Evolutionary conservation across 2,329 filamentous ascomycete genomes (phyloP).

Genomic region (Neonectria punicea): DNA sequence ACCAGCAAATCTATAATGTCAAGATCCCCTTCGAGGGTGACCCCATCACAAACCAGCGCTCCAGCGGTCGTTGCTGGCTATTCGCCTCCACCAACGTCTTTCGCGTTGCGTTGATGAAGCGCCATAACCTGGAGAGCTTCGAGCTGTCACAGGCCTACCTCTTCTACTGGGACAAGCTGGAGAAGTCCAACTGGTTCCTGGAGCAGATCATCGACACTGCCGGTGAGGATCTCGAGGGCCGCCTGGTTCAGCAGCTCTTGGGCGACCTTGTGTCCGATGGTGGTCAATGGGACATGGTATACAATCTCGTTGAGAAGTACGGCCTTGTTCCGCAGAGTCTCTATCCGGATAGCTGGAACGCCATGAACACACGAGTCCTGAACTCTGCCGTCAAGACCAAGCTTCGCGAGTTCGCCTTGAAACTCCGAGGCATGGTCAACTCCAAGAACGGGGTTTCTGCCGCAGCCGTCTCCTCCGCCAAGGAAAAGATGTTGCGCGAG

Average conservation of each 20-base stretch:
- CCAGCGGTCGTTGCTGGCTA: constrained; percentile 88
- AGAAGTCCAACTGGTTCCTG: constrained; percentile 91
- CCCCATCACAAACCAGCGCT: constrained; percentile 86
- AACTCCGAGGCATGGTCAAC: constrained; percentile 68
- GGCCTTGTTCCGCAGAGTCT: constrained; percentile 85
- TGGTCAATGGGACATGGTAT: constrained; percentile 93
- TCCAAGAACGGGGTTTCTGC: constrained; percentile 45
- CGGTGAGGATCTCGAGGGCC: constrained; percentile 74
- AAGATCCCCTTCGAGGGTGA: constrained; percentile 83
- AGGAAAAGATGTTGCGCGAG: constrained; percentile 81
- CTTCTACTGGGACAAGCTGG: constrained; percentile 94
- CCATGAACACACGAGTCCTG: constrained; percentile 75
- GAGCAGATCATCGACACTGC: constrained; percentile 84
- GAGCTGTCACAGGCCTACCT: constrained; percentile 90
- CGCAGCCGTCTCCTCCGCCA: constrained; percentile 60
- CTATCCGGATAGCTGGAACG: constrained; percentile 86
- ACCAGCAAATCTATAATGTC: constrained; percentile 85
- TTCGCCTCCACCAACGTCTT: constrained; percentile 94
- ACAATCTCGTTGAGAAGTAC: constrained; percentile 86
- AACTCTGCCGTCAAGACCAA: constrained; percentile 83
- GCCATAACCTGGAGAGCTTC: constrained; percentile 79
- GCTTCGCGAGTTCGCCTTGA: constrained; percentile 85
- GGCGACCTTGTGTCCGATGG: constrained; percentile 79
- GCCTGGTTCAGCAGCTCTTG: constrained; percentile 78
- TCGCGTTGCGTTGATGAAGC: constrained; percentile 87